Percentiles rank a stretch among this genome's conserved stretches.
Conservation (phyloP, 306 rosid species). For the Ceratonia siliqua region DNA sequence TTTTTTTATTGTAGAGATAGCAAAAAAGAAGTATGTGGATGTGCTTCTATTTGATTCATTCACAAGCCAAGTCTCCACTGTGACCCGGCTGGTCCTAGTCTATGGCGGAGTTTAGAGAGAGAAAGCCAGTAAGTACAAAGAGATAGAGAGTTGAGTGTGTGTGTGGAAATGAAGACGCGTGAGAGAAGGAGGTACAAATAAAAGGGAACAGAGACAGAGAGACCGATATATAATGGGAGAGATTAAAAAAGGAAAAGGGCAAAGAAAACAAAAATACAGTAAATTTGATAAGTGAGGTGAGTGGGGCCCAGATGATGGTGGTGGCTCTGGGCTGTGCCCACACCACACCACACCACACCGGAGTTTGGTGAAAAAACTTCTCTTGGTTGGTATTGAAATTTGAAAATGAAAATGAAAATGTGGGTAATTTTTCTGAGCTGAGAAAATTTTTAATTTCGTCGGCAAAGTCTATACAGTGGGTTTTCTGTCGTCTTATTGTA, state of each 20-base stretch:
- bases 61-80: conserved; percentile 46
- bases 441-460: neutral
- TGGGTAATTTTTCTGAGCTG: neutral
- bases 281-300: conserved; percentile 31
- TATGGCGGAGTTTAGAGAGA: conserved; percentile 39
- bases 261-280: neutral
- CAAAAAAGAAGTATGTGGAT: neutral
- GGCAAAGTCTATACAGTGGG: neutral
- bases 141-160: conserved; percentile 16
- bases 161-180: conserved; percentile 69
- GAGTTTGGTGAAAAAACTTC: conserved; percentile 32
- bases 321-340: conserved; percentile 49
- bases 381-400: neutral
- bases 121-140: conserved; percentile 17
- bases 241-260: conserved; percentile 29
- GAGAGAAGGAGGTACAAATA: conserved; percentile 53
- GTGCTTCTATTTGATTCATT: conserved; percentile 38
- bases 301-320: conserved; percentile 53
- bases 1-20: neutral
- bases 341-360: too few relatives aligned
- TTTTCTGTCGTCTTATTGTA: neutral
- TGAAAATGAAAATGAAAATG: neutral
- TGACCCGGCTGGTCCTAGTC: conserved; percentile 52
- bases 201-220: conserved; percentile 41
- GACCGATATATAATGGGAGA: conserved; percentile 33